These are phyloP conservation scores for Parietaria judaica DNA, from an alignment of 306 rosid species.

Conservation along the genomic window DNA sequence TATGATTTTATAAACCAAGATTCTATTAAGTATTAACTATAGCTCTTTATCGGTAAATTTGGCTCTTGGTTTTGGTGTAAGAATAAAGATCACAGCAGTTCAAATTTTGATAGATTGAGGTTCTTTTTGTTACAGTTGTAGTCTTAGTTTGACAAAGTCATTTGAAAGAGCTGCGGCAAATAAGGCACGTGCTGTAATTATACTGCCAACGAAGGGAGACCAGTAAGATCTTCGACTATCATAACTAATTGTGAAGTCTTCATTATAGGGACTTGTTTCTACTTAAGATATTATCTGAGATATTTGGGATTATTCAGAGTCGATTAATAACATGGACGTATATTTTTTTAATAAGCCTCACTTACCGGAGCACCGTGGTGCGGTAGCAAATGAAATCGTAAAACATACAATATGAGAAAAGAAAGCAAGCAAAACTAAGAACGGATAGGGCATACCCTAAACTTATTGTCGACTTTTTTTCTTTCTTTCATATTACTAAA, in stretches of 20 bases:
- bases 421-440: no score
- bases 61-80: not conserved
- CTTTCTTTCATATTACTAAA: not conserved
- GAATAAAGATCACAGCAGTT: not conserved
- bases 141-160: conserved; percentile 77
- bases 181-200: conserved; percentile 89
- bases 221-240: conserved; percentile 45
- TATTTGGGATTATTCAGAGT: not conserved
- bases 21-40: not conserved
- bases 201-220: conserved; percentile 82
- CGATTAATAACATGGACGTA: not conserved
- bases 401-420: no score
- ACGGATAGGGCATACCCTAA: no score
- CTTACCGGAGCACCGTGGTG: no score
- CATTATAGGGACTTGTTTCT: conserved; percentile 1
- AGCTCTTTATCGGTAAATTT: not conserved
- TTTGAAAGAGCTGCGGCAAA: conserved; percentile 90
- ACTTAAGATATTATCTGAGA: conserved; percentile 13
- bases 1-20: not conserved
- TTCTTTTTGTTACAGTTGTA: conserved; percentile 62
- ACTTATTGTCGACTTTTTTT: not conserved
- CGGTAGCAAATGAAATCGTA: no score
- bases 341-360: no score
- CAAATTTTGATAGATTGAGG: conserved; percentile 5
- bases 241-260: conserved; percentile 5